Evolutionary conservation across 1,139 yeast genomes (phyloP), one percentile per base, ranked within the genome.

Genomic region (Pichia norvegensis): DNA sequence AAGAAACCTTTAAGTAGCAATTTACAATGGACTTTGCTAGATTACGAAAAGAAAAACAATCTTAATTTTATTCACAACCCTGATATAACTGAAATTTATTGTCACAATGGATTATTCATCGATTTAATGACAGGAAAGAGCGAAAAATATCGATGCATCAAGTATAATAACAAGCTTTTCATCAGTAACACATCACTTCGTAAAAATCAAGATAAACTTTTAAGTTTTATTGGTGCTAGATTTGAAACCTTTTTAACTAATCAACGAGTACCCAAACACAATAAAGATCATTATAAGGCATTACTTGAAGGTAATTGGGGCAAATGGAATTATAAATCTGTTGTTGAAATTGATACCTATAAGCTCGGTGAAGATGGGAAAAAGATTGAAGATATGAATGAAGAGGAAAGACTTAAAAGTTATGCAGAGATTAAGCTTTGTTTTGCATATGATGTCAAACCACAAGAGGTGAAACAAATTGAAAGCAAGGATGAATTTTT

Each of bases 51-150:
- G 10, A 6, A 19, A 10, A 25, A 36, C 25, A 39, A 38, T n/a
- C 7, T 33, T n/a, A 17, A 22, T 11, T 19, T 19, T 19, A 8
- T 20, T 19, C 23, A 20, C 11, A 11, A 19, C 20, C 25, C 37
- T 14, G 38, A 29, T 11, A 19, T 37, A 3, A 40, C 40, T n/a
- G 48, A 49, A 21, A 42, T 54, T 11, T 42, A 47, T 21, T 45
- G 52, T 25, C 57, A 54, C 25, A 51, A 52, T 40, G 57, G 57
- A 3, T 22, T 55, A 5, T 48, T 46, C 22, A 41, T 33, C 13
- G 58, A 55, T 44, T 31, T 55, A 4, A 36, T 45, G 2, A 8
- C 42, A 7, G 36, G 41, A 13, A 29, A 36, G 1, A 36, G 29
- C 1, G 53, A 49, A 17, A 36, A 21, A 4, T 55, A 55, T 35